Evolutionary conservation across 2,329 filamentous ascomycete species (phyloP), one percentile per base, ranked within the genome.

Genomic region (Bipolaris sorokiniana): DNA sequence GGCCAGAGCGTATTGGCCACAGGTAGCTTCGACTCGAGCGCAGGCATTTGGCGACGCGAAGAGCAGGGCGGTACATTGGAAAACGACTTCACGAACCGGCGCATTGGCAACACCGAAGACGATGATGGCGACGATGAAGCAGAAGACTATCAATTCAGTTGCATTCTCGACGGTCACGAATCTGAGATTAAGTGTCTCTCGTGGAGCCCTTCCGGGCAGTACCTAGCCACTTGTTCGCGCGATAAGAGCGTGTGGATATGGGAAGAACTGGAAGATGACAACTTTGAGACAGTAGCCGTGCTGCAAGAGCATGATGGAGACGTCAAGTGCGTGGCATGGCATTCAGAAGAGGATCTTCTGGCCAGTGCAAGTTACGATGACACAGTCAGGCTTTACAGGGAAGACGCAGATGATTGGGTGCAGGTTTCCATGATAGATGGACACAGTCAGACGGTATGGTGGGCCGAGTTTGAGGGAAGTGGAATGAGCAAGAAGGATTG

Each of bases 191-290:
- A 97, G 81, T 82, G 85, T 28, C 86, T 94, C 61, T 83, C 86
- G 1, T 96, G 92, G 79, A 88, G 84, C 16, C 88, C 90, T 0
- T 86, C 86, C 0, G 90, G 90, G 0, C 86, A 89, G 59, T 88
- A 92, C 68, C 84, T 99, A 4, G 95, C 95, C 5, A 97, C 93
- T 0, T 97, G 93, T 77, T 90, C 88, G 51, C 85, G 95, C 47
- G 95, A 99, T 76, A 98, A 98, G 80, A 90, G 87, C 15, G 91
- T 98, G 16, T 99, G 95, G 95, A 91, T 99, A 68, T 99, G 95
- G 95, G 95, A 99, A 78, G 95, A 98, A 75, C 85, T 97, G 51
- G 90, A 89, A 15, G 93, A 96, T 53, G 94, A 97, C 75, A 95
- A 98, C 74, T 98, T 93, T 81, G 95, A 99, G 82, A 98, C 95